A percentile compares a stretch with the other conserved stretches of the same genome.
Conservation (phyloP, 179 eudicot genomes). For the Heliamphora pulchella region DNA sequence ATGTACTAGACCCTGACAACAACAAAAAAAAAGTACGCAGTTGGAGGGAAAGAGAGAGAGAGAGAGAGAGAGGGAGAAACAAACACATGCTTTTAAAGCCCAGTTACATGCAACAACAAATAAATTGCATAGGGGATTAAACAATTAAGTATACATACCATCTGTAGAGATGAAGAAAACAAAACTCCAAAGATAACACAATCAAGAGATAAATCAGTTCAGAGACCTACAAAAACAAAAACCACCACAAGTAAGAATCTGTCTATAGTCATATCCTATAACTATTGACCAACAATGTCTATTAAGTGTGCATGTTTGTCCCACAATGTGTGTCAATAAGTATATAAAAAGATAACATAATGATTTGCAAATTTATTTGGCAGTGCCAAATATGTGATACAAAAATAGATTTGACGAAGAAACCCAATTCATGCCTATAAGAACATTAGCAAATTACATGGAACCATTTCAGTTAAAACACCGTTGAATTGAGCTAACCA, state of each 20-base stretch:
- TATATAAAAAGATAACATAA: background rate
- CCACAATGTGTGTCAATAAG: background rate
- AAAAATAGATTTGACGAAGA: background rate
- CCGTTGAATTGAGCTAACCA: background rate
- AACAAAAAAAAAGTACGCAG: background rate
- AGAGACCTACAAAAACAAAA: conserved; percentile 12
- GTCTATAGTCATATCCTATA: background rate
- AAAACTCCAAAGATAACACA: background rate
- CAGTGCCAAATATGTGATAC: background rate
- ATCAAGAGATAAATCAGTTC: conserved; percentile 2
- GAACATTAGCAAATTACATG: background rate
- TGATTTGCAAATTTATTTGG: background rate
- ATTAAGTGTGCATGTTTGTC: background rate
- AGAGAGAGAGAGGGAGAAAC: background rate
- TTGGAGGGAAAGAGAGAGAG: background rate
- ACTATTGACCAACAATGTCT: background rate
- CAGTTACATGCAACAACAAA: background rate
- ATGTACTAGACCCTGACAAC: background rate
- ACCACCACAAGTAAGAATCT: conserved; percentile 3
- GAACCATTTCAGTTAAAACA: background rate
- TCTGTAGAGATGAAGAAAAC: background rate
- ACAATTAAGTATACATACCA: conserved; percentile 10
- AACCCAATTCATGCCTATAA: background rate
- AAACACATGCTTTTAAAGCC: background rate
- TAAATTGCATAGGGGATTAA: background rate